Evolutionary conservation across 495 filamentous ascomycete species (phyloP).

Genomic region (Penicillium turbatum): DNA sequence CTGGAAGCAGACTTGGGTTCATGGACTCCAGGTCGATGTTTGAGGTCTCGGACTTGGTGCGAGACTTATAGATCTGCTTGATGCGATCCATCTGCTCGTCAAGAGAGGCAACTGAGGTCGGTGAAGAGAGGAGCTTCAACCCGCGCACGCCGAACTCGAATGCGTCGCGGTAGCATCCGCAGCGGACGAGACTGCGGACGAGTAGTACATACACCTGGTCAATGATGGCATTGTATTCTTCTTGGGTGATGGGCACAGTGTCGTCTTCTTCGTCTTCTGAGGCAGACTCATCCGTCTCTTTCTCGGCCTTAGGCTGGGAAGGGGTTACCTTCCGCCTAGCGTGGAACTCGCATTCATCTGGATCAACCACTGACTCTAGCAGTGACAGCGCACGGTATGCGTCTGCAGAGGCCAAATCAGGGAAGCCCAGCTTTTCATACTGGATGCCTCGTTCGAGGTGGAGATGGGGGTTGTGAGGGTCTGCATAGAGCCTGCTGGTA

Average conservation of each 20-base stretch:
- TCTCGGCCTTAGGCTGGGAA: slow-evolving; percentile 8
- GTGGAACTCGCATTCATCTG: slow-evolving; percentile 44
- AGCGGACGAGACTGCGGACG: slow-evolving; percentile 57
- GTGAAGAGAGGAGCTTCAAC: slow-evolving; percentile 10
- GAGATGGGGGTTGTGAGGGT: slow-evolving; percentile 73
- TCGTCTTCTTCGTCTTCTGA: slow-evolving; percentile 35
- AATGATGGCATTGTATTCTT: slow-evolving; percentile 39
- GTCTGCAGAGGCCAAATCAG: slow-evolving; percentile 85
- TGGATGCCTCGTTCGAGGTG: slow-evolving; percentile 69
- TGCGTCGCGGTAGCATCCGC: slow-evolving; percentile 68
- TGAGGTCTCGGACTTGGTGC: slow-evolving; percentile 34
- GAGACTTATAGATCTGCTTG: slow-evolving; percentile 22
- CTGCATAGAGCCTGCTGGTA: slow-evolving; percentile 34
- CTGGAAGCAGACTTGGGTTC: slow-evolving; percentile 53
- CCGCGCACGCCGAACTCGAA: slow-evolving; percentile 57
- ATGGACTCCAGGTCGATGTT: slow-evolving; percentile 32
- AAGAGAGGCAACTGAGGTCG: slow-evolving; percentile 11
- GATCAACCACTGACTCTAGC: slow-evolving; percentile 70
- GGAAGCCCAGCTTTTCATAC: slow-evolving; percentile 74
- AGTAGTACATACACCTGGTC: slow-evolving; percentile 40
- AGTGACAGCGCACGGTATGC: slow-evolving; percentile 85
- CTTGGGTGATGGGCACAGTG: slow-evolving; percentile 35
- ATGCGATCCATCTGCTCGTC: slow-evolving; percentile 29
- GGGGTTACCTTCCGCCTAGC: slow-evolving; percentile 27
- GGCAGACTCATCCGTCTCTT: slow-evolving; percentile 18